phyloP scores from a whole-genome alignment of 768 basidiomycete genomes.

The Agaricus sinodeliciosus region DNA sequence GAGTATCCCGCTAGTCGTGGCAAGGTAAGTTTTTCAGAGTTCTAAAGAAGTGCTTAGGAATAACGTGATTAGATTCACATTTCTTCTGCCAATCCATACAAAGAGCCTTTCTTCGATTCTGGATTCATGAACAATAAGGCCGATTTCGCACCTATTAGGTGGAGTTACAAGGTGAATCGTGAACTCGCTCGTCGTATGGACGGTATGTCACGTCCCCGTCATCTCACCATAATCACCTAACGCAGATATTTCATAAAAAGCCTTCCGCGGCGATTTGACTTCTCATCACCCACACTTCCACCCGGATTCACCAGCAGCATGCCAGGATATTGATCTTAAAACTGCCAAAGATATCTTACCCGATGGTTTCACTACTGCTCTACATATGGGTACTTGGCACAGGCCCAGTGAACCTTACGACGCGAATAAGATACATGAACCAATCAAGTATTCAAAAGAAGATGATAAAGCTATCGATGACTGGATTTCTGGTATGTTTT shows the following conservation, averaged over 20 bases:
- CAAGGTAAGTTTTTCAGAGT: constrained; percentile 33
- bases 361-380: constrained; percentile 56
- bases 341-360: constrained; percentile 60
- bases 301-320: constrained; percentile 56
- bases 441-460: constrained; percentile 59
- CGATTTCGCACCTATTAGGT: constrained; percentile 68
- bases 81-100: constrained; percentile 51
- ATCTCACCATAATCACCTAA: not conserved
- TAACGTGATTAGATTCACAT: constrained; percentile 44
- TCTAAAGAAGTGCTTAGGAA: too few relatives aligned
- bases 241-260: constrained; percentile 21
- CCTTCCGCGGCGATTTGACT: constrained; percentile 65
- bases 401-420: constrained; percentile 49
- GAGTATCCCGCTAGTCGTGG: constrained; percentile 73
- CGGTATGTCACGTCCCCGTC: constrained; percentile 24
- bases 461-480: constrained; percentile 71
- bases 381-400: constrained; percentile 50
- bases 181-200: constrained; percentile 71
- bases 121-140: constrained; percentile 81
- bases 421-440: constrained; percentile 50
- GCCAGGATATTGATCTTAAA: constrained; percentile 57
- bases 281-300: constrained; percentile 74
- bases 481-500: constrained; percentile 44
- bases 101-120: constrained; percentile 58
- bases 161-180: constrained; percentile 75